A percentile compares a stretch with the other conserved stretches of the same genome.
Evolutionary conservation across 176 grass and related monocot genomes (phyloP).

Genomic region (Aegilops speltoides): DNA sequence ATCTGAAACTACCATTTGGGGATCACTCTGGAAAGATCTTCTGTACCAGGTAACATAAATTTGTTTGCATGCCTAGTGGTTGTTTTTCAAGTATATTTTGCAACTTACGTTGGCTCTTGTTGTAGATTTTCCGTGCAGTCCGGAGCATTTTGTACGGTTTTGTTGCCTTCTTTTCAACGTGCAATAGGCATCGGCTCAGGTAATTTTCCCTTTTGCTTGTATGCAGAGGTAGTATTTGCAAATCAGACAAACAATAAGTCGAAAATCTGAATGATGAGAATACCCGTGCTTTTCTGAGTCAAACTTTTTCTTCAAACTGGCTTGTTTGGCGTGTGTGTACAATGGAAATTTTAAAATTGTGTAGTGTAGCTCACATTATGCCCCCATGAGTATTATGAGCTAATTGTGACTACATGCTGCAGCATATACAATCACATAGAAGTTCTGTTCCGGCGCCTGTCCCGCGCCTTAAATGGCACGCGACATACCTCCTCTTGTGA

Average conservation of each 20-base stretch:
- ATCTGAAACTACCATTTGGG: slow-evolving; percentile 60
- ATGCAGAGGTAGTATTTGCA: not conserved
- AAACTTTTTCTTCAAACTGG: not conserved
- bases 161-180: slow-evolving; percentile 91
- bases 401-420: slow-evolving; percentile 26
- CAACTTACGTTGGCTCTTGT: slow-evolving; percentile 28
- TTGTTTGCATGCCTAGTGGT: not conserved
- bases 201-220: slow-evolving; percentile 19
- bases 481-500: slow-evolving; percentile 27
- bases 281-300: not conserved
- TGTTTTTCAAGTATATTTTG: not conserved
- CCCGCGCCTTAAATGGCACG: slow-evolving; percentile 23
- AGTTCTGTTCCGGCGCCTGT: slow-evolving; percentile 49
- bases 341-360: not conserved
- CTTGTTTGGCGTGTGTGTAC: not conserved
- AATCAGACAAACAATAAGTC: not conserved
- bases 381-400: not conserved
- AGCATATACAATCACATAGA: slow-evolving; percentile 93
- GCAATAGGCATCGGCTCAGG: slow-evolving; percentile 96
- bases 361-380: not conserved
- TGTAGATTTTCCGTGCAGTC: slow-evolving; percentile 83
- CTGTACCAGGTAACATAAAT: slow-evolving; percentile 70
- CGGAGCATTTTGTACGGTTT: slow-evolving; percentile 97
- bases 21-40: slow-evolving; percentile 93
- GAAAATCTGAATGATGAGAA: not conserved